phyloP scores from a whole-genome alignment of 2,329 filamentous ascomycete genomes.

The Sclerotinia subarctica region DNA sequence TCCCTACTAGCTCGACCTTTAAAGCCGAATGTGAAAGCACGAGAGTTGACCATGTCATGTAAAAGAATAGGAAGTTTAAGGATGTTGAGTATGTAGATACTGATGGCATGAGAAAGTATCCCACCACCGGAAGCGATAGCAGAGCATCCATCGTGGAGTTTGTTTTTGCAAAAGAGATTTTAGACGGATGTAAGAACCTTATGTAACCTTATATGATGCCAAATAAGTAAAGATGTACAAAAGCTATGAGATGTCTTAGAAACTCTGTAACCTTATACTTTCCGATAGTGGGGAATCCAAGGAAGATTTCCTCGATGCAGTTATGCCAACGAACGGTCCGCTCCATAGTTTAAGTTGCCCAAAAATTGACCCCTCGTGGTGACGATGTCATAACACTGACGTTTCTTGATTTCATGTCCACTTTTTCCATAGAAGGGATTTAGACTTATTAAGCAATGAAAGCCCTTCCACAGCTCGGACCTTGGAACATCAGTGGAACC shows the following conservation, averaged over 20 bases:
- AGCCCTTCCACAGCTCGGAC: background rate
- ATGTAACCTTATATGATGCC: background rate
- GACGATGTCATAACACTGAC: slow-evolving; percentile 14
- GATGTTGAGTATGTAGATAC: slow-evolving; percentile 71
- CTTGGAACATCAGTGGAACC: background rate
- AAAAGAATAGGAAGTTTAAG: slow-evolving; percentile 84
- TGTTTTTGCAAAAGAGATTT: background rate
- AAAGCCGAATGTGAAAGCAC: slow-evolving; percentile 73
- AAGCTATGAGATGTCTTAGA: background rate
- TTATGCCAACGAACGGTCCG: slow-evolving; percentile 7
- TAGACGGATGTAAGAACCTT: background rate
- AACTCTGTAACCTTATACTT: background rate
- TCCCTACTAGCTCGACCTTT: slow-evolving; percentile 70
- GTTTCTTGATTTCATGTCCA: slow-evolving; percentile 11
- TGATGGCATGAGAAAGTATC: slow-evolving; percentile 60
- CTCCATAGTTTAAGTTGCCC: background rate
- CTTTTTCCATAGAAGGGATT: background rate
- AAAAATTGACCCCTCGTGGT: slow-evolving; percentile 5
- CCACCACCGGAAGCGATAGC: slow-evolving; percentile 69
- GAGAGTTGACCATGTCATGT: slow-evolving; percentile 68
- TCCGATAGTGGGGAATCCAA: background rate
- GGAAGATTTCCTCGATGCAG: background rate
- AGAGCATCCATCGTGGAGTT: slow-evolving; percentile 56
- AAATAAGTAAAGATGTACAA: background rate
- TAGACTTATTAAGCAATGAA: background rate